Base-by-base conservation (phyloP, 805 yeast species). In the Cyberlindnera veronae region DNA sequence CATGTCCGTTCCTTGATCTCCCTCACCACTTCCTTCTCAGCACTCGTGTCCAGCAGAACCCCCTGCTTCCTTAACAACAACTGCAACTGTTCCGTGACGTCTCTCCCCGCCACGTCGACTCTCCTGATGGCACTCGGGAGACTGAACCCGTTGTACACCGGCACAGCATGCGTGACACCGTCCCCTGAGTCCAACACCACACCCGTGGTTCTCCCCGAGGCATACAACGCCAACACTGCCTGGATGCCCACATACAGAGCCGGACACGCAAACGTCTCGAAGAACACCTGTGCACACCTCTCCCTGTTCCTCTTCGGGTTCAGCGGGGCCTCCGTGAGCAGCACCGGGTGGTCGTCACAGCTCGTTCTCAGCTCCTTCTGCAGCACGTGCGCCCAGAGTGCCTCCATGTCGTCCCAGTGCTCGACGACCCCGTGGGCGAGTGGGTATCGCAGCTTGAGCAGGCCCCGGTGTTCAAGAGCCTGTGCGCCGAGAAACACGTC, bases 231-330 rank as follows among this genome's bases (percentile, higher is more conserved):
- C 29, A 90, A 66, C 10, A 89, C 89, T 0, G 95, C 91, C 49
- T 91, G 98, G 55, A 87, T 88, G 16, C 96, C 95, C 30, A 91
- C 90, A 55, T 91, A 90, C 6, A 90, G 88, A 3, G 96, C 96
- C 19, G 90, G 88, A 62, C 87, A 84, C 44, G 79, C 77, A 63
- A 88, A 90, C 55, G 82, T 82, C 60, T 90, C 97, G 66, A 88
- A 87, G 84, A 90, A 83, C 11, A 86, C 84, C 51, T 86, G 88
- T 54, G 91, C 87, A 91, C 90, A 89, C 34, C 74, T 74, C 60
- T 89, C 96, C 58, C 97, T 74, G 63, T 91, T 89, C 55, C 77
- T 80, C 57, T 78, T 66, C 15, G 96, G 91, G 51, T 87, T 87
- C 44, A 88, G 63, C 7, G 96, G 95, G 2, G 95, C 90, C 57